Base-by-base conservation (phyloP, 768 basidiomycete species). In the Hypholoma sublateritium region DNA sequence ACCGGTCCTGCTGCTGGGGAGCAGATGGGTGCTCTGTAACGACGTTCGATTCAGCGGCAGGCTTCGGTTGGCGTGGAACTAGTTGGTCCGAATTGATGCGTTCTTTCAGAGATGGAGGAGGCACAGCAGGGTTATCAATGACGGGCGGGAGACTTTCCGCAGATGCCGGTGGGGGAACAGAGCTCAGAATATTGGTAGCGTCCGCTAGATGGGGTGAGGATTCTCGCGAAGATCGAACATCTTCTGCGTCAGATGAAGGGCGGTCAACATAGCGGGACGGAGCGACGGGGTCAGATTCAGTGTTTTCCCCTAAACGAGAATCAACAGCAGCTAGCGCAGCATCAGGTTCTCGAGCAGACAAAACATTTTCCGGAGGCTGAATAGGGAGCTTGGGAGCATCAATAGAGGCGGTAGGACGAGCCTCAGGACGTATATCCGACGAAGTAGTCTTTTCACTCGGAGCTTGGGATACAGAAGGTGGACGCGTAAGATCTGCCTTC, bases 271-370 rank as follows among this genome's bases (percentile, higher is more conserved):
- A 13, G 28, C 52, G 59, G 28, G 50, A 45, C 28, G 62, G 61
- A 62, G 53, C 46, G 50, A 46, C 45, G 50, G 53, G 35, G 43
- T 63, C 59, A 58, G 21, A 32, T 17, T 44, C 46, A 56, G 57
- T 24, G 60, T 59, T 59, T 56, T 53, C 55, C 43, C 25, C 57
- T 32, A 52, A 53, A 13, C 54, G 61, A 53, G 58, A 47, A 43
- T 62, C 62, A 48, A 48, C 57, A 62, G 53, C 50, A 60, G 53
- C 59, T 42, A 55, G 57, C 55, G 49, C 49, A 56, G 52, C 50
- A 53, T n/a, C 53, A 55, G 42, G 16, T 13, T 48, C 56, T 19
- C 24, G 47, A 63, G 52, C 32, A 51, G 52, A 52, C 47, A 59
- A 52, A 42, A 35, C 37, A 22, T 55, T 59, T 22, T 24, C 46